Conservation (phyloP, 331 rosid genomes). For the Erythrophleum ivorense region DNA sequence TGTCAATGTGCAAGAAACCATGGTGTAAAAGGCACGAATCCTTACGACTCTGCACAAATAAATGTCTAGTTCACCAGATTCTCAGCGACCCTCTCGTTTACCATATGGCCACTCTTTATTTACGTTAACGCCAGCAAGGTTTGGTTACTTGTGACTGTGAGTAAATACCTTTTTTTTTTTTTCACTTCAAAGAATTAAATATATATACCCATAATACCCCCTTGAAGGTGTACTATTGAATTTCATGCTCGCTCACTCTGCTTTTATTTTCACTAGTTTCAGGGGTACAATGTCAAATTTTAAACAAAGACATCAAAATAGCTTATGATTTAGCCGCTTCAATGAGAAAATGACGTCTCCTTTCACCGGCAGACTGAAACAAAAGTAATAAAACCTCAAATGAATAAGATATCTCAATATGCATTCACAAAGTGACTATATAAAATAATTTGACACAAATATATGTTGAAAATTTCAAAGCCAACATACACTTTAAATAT, state of each 20-base stretch:
- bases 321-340: background rate
- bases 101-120: background rate
- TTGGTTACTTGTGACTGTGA: background rate
- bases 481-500: conserved; percentile 18
- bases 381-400: conserved; percentile 26
- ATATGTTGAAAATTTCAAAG: conserved; percentile 10
- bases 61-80: background rate
- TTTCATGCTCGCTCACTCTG: background rate
- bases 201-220: background rate
- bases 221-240: conserved; percentile 13
- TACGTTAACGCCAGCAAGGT: background rate
- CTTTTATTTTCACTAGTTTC: conserved; percentile 20
- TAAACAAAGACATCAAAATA: background rate
- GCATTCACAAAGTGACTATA: conserved; percentile 6
- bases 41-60: background rate
- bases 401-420: conserved; percentile 1
- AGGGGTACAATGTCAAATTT: background rate
- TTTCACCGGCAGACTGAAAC: conserved; percentile 8
- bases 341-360: background rate
- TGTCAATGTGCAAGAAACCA: background rate
- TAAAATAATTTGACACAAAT: background rate
- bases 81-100: background rate
- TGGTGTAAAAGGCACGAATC: background rate
- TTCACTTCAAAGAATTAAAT: background rate
- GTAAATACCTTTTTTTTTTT: background rate